Evolutionary conservation across 768 basidiomycete genomes (phyloP).

Genomic region (Termitomyces sp.): DNA sequence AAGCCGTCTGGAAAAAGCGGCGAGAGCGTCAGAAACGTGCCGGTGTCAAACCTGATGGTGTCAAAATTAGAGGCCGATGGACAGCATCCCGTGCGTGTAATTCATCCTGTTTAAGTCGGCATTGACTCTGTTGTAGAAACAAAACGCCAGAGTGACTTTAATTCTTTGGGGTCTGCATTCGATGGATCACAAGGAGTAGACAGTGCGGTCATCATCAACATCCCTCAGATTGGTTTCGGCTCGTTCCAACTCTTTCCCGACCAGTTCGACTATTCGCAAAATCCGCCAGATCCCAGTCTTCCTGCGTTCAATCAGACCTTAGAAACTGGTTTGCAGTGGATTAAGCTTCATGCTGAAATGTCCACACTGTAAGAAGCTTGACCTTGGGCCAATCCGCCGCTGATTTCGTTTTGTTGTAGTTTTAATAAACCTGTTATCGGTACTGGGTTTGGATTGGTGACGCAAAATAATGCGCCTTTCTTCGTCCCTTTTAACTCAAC

Average conservation of each 20-base stretch:
- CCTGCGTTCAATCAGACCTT: constrained; percentile 48
- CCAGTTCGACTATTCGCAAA: constrained; percentile 44
- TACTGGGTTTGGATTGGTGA: constrained; percentile 59
- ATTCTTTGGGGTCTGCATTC: constrained; percentile 39
- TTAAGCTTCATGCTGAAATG: constrained; percentile 38
- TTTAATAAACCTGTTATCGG: constrained; percentile 49
- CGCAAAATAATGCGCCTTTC: constrained; percentile 40
- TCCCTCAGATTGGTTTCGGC: constrained; percentile 50
- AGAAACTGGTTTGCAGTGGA: constrained; percentile 50
- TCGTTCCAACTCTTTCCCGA: constrained; percentile 68
- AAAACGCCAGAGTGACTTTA: constrained; percentile 37
- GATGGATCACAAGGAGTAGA: constrained; percentile 66
- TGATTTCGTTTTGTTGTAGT: constrained; percentile 23
- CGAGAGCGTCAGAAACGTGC: constrained; percentile 28
- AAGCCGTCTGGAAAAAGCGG: constrained; percentile 39
- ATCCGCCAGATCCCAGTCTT: constrained; percentile 38
- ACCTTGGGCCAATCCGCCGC: neutral
- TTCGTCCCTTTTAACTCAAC: constrained; percentile 62
- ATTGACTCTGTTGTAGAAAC: constrained; percentile 28
- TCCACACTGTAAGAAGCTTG: constrained; percentile 32
- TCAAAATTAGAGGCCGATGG: constrained; percentile 58
- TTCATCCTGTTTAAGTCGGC: neutral
- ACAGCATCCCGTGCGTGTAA: constrained; percentile 39
- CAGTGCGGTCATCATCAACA: constrained; percentile 55
- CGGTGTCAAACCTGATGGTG: constrained; percentile 28